Conservation (phyloP, 1,284 basidiomycete genomes). For the Fomes fomentarius region DNA sequence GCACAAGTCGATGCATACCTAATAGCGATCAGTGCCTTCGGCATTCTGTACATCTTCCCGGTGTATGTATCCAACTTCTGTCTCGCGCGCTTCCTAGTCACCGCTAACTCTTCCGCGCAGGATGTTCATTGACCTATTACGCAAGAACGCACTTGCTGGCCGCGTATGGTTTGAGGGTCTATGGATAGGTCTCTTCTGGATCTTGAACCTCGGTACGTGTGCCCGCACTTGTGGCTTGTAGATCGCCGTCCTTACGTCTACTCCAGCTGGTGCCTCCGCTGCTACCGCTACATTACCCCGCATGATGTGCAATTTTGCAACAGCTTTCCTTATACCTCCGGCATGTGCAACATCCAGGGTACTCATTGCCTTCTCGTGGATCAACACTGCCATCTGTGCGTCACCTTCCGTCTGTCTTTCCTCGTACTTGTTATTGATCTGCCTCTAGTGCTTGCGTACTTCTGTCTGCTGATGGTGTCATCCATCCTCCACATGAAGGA, state of each 20-base stretch:
- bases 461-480: conserved; percentile 40
- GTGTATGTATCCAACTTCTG: conserved; percentile 46
- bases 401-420: neutral
- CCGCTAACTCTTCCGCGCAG: conserved; percentile 37
- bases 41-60: conserved; percentile 59
- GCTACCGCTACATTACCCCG: conserved; percentile 42
- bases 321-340: conserved; percentile 23
- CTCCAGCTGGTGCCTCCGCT: conserved; percentile 51
- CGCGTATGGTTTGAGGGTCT: conserved; percentile 73
- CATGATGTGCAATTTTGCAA: conserved; percentile 36
- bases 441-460: conserved; percentile 47
- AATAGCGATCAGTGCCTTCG: conserved; percentile 61
- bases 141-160: conserved; percentile 52
- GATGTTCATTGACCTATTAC: conserved; percentile 62
- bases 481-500: conserved; percentile 39
- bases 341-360: conserved; percentile 60
- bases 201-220: conserved; percentile 62
- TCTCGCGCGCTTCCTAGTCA: neutral
- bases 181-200: conserved; percentile 63
- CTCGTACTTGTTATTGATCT: neutral
- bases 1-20: conserved; percentile 62
- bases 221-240: too few species aligned
- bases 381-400: conserved; percentile 57
- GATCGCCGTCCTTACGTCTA: neutral
- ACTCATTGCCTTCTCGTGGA: conserved; percentile 69